phyloP scores from a whole-genome alignment of 164 flowering plant species.

The Cinnamomum chago region DNA sequence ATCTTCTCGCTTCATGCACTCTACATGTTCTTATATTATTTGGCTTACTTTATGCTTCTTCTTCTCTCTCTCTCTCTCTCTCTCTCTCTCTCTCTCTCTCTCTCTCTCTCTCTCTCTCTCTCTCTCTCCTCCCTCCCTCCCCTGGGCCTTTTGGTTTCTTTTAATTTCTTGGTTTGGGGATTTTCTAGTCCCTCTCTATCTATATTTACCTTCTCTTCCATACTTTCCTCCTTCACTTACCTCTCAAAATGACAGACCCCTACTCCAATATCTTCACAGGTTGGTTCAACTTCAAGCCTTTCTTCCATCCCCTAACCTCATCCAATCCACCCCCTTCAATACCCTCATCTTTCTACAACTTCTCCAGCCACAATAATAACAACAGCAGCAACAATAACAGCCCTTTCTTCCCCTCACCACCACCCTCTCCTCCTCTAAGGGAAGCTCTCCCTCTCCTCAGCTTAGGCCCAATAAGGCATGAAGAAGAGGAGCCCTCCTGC shows the following conservation, averaged over 20 bases:
- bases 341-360: constrained; percentile 24
- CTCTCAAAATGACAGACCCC: constrained; percentile 52
- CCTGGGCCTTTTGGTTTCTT: background rate
- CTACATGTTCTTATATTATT: background rate
- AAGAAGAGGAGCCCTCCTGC: constrained; percentile 21
- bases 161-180: background rate
- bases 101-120: background rate
- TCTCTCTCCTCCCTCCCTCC: background rate
- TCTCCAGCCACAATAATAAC: constrained; percentile 6
- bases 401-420: background rate
- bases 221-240: background rate
- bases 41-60: background rate
- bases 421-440: constrained; percentile 72
- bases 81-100: background rate
- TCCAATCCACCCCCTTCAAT: constrained; percentile 23
- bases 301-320: constrained; percentile 19
- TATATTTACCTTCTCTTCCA: constrained; percentile 2
- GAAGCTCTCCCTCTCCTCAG: constrained; percentile 81
- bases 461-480: constrained; percentile 56
- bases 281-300: constrained; percentile 38
- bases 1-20: background rate
- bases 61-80: background rate
- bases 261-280: constrained; percentile 56
- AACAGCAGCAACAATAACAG: background rate
- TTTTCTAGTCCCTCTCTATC: background rate